Base-by-base conservation (phyloP, 176 grass and related monocot species). In the Oryza meyeriana region DNA sequence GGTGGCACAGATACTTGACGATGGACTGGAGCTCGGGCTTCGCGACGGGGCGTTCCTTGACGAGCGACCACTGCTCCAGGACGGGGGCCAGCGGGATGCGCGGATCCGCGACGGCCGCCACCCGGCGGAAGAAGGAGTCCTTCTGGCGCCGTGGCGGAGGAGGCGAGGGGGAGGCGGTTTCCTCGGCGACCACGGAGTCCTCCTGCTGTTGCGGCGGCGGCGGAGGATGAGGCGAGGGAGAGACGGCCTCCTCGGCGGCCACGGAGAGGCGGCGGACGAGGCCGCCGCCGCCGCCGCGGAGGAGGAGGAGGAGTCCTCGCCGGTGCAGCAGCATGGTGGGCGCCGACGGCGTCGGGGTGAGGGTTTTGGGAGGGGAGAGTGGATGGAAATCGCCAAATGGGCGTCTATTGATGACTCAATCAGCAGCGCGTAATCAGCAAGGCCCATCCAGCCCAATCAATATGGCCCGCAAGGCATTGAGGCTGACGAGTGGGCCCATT, bases 11-110 rank as follows among this genome's bases (percentile, higher is more conserved):
- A 38, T 78, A 39, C 89, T 88, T 88, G 82, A 91, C 14, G 20
- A 88, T 88, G 38, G 13, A 8, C 82, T 88, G 85, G 77, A 88
- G 31, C 27, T 55, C 36, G 61, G 18, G 13, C 78, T 91, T 91
- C 78, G 73, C 48, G 64, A 82, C 67, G 66, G 85, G 26, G 35
- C 71, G 86, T 29, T 85, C 85, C 62, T 88, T 85, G 47, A 16
- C 48, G 65, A 44, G 0, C n/a, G 28, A 38, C 89, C 85, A 91
- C 65, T 78, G 47, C 66, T 91, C 73, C 68, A 91, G 82, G 52
- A 91, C 66, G 59, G 89, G 85, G 30, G 40, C 55, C 38, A 91
- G 58, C 45, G 55, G 81, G 66, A 88, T 14, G 38, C 5, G 5
- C 78, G 85, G 78, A 61, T 11, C 38, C 30, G 31, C 61, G 26